Percentiles rank a stretch among this genome's conserved stretches.
Conservation (phyloP, 352 stramenopile genomes). For the Phytopythium mirpurense region DNA sequence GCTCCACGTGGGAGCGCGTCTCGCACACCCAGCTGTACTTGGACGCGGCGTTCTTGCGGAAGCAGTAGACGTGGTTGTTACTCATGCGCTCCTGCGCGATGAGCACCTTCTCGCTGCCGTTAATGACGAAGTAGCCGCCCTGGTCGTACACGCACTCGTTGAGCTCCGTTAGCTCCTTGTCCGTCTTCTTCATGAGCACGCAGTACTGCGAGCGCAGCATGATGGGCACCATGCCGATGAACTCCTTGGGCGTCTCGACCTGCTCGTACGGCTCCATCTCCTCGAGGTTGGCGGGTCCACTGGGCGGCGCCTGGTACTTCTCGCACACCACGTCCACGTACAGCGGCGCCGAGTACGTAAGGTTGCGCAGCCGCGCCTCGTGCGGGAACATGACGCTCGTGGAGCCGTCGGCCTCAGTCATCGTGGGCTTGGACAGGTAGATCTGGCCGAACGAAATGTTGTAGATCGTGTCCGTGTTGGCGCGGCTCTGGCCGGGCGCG, state of each 20-base stretch:
- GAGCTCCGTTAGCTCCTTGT: slow-evolving; percentile 92
- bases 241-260: slow-evolving; percentile 89
- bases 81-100: slow-evolving; percentile 99
- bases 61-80: slow-evolving; percentile 99
- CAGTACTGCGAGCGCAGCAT: slow-evolving; percentile 98
- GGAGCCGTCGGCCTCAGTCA: slow-evolving; percentile 95
- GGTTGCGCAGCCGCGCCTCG: slow-evolving; percentile 97
- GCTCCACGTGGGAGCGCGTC: slow-evolving; percentile 95
- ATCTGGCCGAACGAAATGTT: slow-evolving; percentile 98
- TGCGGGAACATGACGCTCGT: slow-evolving; percentile 99
- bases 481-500: slow-evolving; percentile 91
- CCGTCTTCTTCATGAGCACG: slow-evolving; percentile 89
- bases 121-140: slow-evolving; percentile 99
- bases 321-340: slow-evolving; percentile 98
- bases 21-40: slow-evolving; percentile 98
- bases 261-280: slow-evolving; percentile 87
- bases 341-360: slow-evolving; percentile 98
- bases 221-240: slow-evolving; percentile 98
- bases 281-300: slow-evolving; percentile 67
- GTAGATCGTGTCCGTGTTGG: slow-evolving; percentile 90
- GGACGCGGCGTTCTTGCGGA: slow-evolving; percentile 96
- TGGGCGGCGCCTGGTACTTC: slow-evolving; percentile 69
- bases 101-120: slow-evolving; percentile 97
- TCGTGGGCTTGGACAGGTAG: slow-evolving; percentile 96
- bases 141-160: slow-evolving; percentile 99